phyloP scores from a whole-genome alignment of 2,329 filamentous ascomycete species.

The Penicillium sp. region DNA sequence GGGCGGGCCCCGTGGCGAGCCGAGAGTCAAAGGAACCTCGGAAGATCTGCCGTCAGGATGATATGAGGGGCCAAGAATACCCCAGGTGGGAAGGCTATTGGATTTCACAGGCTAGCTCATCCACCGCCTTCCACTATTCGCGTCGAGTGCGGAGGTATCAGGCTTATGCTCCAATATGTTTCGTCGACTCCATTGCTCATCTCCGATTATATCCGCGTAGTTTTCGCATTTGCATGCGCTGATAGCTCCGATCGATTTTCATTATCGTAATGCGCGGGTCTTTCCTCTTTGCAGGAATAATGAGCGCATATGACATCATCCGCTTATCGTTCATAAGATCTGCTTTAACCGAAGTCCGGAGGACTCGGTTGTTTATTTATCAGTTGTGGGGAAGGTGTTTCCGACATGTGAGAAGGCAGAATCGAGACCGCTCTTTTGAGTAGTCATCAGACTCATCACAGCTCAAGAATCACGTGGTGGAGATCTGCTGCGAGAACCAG shows the following conservation, averaged over 20 bases:
- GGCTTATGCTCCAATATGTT: conserved; percentile 5
- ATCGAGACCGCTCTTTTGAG: not conserved
- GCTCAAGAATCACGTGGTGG: conserved; percentile 18
- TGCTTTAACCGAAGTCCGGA: conserved; percentile 8
- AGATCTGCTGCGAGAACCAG: conserved; percentile 5
- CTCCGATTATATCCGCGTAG: conserved; percentile 13
- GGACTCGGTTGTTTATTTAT: conserved; percentile 6
- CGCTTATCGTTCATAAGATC: conserved; percentile 3
- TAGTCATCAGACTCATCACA: no score
- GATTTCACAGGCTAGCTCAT: conserved; percentile 15
- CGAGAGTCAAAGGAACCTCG: conserved; percentile 29
- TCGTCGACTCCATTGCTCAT: conserved; percentile 8
- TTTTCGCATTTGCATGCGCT: conserved; percentile 9
- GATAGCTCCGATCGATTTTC: conserved; percentile 14
- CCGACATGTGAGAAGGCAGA: conserved; percentile 5
- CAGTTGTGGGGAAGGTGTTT: conserved; percentile 3
- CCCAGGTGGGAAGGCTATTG: conserved; percentile 12
- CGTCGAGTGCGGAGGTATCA: conserved; percentile 4
- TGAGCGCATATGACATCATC: conserved; percentile 21
- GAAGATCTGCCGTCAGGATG: conserved; percentile 34
- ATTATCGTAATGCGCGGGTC: conserved; percentile 4
- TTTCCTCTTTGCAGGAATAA: conserved; percentile 8
- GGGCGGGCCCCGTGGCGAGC: conserved; percentile 21
- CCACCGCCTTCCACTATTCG: not conserved
- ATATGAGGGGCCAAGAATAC: conserved; percentile 21